These are phyloP conservation scores for Erysimum pusillum DNA, from an alignment of 441 rosid genomes.

Conservation along the genomic window DNA sequence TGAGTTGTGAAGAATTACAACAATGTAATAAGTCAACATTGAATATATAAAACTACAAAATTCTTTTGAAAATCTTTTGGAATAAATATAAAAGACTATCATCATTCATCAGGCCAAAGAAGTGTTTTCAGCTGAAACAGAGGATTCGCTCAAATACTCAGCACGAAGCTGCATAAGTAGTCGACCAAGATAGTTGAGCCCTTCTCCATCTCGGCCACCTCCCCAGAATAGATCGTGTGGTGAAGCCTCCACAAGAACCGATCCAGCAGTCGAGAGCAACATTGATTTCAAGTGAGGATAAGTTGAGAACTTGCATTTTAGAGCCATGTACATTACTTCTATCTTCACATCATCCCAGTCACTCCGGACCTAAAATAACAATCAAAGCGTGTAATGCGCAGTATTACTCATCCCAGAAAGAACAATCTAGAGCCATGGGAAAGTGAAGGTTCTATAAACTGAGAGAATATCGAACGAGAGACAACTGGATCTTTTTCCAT, in stretches of 20 bases:
- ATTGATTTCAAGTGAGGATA: slow-evolving; percentile 84
- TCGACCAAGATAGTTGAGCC: slow-evolving; percentile 89
- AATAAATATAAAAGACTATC: slow-evolving; percentile 8
- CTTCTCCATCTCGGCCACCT: slow-evolving; percentile 95
- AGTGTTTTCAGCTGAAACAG: slow-evolving; percentile 51
- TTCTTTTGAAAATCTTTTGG: neutral
- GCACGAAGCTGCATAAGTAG: slow-evolving; percentile 84
- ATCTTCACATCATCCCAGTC: slow-evolving; percentile 86
- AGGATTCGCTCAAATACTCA: slow-evolving; percentile 73
- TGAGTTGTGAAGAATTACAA: slow-evolving; percentile 8
- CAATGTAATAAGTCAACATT: no score
- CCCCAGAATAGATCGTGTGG: slow-evolving; percentile 97
- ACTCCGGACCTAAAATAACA: slow-evolving; percentile 66
- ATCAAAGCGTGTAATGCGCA: neutral
- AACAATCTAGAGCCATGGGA: slow-evolving; percentile 15
- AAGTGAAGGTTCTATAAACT: neutral
- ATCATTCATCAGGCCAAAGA: slow-evolving; percentile 16
- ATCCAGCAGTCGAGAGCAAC: slow-evolving; percentile 83
- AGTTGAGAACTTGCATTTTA: slow-evolving; percentile 85
- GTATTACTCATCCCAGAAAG: neutral
- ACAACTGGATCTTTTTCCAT: slow-evolving; percentile 23
- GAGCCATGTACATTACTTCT: slow-evolving; percentile 76
- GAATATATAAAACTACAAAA: slow-evolving; percentile 8
- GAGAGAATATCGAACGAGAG: neutral
- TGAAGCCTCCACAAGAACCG: slow-evolving; percentile 87